phyloP scores from a whole-genome alignment of 179 eudicot genomes.

The Beta lomatogona region DNA sequence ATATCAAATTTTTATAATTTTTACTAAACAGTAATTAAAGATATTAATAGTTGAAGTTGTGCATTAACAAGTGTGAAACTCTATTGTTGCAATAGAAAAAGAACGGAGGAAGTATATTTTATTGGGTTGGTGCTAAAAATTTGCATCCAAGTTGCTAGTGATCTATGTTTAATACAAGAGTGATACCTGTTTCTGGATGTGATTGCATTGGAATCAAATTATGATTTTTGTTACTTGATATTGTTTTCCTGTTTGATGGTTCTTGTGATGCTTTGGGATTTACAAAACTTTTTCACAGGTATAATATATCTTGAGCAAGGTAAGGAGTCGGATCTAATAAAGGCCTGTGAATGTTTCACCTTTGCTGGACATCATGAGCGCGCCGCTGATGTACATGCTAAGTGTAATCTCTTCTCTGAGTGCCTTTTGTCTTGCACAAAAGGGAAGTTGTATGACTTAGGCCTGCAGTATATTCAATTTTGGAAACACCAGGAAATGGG shows the following conservation, averaged over 20 bases:
- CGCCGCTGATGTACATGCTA: constrained; percentile 66
- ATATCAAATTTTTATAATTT: too few species aligned
- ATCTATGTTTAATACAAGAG: not conserved
- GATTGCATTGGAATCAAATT: not conserved
- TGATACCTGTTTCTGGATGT: not conserved
- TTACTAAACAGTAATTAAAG: too few species aligned
- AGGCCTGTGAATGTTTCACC: constrained; percentile 69
- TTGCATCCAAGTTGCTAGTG: not conserved
- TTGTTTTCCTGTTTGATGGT: not conserved
- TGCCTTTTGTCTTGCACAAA: constrained; percentile 63
- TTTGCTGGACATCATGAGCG: constrained; percentile 44
- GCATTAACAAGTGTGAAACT: too few species aligned
- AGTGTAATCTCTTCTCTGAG: constrained; percentile 44
- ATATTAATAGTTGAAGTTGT: too few species aligned
- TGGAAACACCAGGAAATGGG: constrained; percentile 53
- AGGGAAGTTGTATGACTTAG: constrained; percentile 54
- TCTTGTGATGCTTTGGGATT: not conserved
- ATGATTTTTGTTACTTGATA: not conserved
- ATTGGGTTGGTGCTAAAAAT: not conserved
- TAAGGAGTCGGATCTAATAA: constrained; percentile 37
- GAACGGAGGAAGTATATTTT: too few species aligned
- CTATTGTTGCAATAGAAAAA: too few species aligned
- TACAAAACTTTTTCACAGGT: constrained; percentile 37
- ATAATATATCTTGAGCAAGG: constrained; percentile 52
- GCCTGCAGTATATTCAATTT: constrained; percentile 52